Conservation (phyloP, 2,329 filamentous ascomycete genomes). For the Cadophora sp. region DNA sequence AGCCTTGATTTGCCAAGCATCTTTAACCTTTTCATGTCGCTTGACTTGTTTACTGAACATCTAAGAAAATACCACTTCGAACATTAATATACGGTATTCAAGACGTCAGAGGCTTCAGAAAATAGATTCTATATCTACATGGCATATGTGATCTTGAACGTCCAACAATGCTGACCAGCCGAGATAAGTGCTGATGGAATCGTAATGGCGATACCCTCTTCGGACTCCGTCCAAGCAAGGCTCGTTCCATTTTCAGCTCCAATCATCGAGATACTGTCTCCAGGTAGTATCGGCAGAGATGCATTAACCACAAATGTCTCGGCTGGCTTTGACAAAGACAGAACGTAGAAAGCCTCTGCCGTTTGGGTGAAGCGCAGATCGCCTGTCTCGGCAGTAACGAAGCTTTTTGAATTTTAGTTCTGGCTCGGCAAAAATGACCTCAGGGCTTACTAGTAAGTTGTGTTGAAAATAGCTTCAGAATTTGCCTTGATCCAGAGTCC, state of each 20-base stretch:
- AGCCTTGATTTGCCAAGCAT: not conserved
- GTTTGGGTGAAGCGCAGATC: constrained; percentile 59
- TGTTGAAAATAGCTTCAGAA: constrained; percentile 62
- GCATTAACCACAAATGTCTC: constrained; percentile 49
- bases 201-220: constrained; percentile 38
- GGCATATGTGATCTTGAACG: constrained; percentile 32
- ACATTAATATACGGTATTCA: not conserved
- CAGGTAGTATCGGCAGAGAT: constrained; percentile 53
- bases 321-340: constrained; percentile 52
- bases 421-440: not conserved
- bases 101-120: not conserved
- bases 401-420: constrained; percentile 28
- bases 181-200: constrained; percentile 27
- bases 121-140: not conserved
- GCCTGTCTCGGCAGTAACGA: constrained; percentile 52
- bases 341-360: constrained; percentile 58
- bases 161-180: constrained; percentile 33
- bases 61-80: not conserved
- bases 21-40: not conserved
- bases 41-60: not conserved
- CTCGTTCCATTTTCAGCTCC: constrained; percentile 45
- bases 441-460: constrained; percentile 53
- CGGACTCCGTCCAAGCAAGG: constrained; percentile 36
- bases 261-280: constrained; percentile 54
- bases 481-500: constrained; percentile 61